These are phyloP conservation scores for Geosmithia morbida DNA, from an alignment of 2,329 filamentous ascomycete genomes.

Conservation along the genomic window DNA sequence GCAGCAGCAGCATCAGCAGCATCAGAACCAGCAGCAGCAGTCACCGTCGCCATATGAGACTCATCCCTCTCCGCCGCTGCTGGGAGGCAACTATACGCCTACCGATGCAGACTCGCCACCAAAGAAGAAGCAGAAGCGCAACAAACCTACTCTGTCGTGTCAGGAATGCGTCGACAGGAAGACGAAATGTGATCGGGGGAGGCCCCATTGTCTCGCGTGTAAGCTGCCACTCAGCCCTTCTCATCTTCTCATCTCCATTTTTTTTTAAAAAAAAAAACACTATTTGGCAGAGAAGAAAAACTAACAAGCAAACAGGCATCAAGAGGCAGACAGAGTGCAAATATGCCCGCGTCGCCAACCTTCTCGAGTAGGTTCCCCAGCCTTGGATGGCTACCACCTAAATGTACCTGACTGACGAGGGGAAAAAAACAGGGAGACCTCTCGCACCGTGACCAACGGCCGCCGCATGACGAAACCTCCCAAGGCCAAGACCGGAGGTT, in stretches of 20 bases:
- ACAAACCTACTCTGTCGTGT: conserved; percentile 70
- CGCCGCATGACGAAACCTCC: conserved; percentile 42
- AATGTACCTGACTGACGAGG: conserved; percentile 2
- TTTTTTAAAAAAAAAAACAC: too few relatives aligned
- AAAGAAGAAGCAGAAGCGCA: conserved; percentile 66
- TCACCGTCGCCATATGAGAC: conserved; percentile 6
- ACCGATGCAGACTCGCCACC: conserved; percentile 20
- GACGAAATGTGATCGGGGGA: conserved; percentile 67
- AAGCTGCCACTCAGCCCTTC: conserved; percentile 13
- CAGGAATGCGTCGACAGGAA: conserved; percentile 71
- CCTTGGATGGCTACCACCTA: background rate
- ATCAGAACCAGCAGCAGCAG: background rate
- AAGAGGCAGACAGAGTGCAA: conserved; percentile 64
- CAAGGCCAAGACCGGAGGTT: conserved; percentile 27
- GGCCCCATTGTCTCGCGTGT: conserved; percentile 56
- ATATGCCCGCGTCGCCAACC: conserved; percentile 63
- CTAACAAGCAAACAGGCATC: conserved; percentile 46
- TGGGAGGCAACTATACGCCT: background rate
- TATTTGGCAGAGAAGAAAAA: too few relatives aligned
- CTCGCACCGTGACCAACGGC: conserved; percentile 34
- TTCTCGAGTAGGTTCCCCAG: conserved; percentile 51
- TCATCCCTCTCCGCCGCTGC: conserved; percentile 1
- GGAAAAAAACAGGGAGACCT: conserved; percentile 35
- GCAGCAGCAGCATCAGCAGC: background rate
- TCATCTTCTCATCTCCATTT: background rate